Evolutionary conservation across 305 asterid genomes (phyloP).

Genomic region (Fraxinus sp.): DNA sequence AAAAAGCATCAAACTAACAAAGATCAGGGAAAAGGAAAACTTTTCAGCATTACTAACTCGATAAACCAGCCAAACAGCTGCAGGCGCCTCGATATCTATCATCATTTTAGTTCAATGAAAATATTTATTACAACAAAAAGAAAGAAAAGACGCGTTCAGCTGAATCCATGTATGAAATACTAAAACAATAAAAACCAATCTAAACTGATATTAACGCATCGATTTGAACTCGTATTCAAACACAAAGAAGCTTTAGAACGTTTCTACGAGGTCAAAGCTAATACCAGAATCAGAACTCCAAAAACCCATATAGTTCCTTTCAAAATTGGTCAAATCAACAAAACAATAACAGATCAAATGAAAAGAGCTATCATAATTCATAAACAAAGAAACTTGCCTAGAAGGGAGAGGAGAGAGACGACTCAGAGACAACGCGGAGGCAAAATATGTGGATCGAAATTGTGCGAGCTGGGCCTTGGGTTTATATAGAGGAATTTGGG

Average conservation of each 20-base stretch:
- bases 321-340: not conserved
- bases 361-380: not conserved
- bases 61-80: not conserved
- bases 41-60: not conserved
- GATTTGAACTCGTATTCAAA: not conserved
- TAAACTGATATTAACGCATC: not conserved
- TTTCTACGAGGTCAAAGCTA: not conserved
- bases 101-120: not conserved
- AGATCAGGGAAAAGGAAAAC: not conserved
- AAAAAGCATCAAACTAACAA: not conserved
- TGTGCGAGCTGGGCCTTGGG: not conserved
- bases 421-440: not conserved
- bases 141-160: not conserved
- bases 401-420: not conserved
- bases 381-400: conserved; percentile 5
- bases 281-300: not conserved
- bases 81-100: not conserved
- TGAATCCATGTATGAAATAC: not conserved
- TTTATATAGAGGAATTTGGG: not conserved
- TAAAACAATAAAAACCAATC: not conserved
- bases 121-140: not conserved
- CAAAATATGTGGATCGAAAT: not conserved
- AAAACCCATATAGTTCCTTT: not conserved
- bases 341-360: not conserved
- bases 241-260: not conserved